Percentiles rank a stretch among this genome's conserved stretches.
Conservation (phyloP, 192 early-diverging fungal species). For the Lunasporangiospora selenospora region DNA sequence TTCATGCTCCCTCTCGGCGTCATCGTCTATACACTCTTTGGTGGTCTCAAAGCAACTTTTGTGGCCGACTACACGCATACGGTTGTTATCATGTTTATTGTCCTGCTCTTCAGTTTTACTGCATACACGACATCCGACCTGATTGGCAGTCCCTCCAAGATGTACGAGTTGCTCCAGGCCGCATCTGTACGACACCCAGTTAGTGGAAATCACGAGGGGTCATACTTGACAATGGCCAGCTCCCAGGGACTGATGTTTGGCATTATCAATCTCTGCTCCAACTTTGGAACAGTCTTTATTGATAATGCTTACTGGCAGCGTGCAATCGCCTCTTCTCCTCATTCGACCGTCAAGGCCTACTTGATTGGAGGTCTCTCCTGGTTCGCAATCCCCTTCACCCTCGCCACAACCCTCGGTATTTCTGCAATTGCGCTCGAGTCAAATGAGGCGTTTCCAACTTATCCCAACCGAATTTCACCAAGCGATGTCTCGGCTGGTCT, state of each 20-base stretch:
- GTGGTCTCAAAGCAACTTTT: slow-evolving; percentile 79
- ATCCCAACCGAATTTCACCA: slow-evolving; percentile 55
- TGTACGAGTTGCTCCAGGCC: slow-evolving; percentile 70
- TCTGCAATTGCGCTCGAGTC: slow-evolving; percentile 70
- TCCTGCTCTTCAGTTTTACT: slow-evolving; percentile 71
- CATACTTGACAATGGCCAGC: slow-evolving; percentile 70
- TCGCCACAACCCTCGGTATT: slow-evolving; percentile 76
- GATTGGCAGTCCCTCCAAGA: slow-evolving; percentile 68
- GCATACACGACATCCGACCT: slow-evolving; percentile 64
- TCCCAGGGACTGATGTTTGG: slow-evolving; percentile 73
- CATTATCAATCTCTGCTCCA: slow-evolving; percentile 78
- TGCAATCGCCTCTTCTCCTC: slow-evolving; percentile 72
- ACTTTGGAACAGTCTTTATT: slow-evolving; percentile 79
- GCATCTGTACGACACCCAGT: slow-evolving; percentile 61
- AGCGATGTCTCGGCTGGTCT: slow-evolving; percentile 70
- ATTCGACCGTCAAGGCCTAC: slow-evolving; percentile 72
- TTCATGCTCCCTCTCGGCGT: slow-evolving; percentile 75
- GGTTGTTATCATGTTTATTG: slow-evolving; percentile 72
- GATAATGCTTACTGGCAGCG: slow-evolving; percentile 82
- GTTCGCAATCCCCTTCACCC: slow-evolving; percentile 78
- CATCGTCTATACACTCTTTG: slow-evolving; percentile 68
- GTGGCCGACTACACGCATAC: slow-evolving; percentile 78
- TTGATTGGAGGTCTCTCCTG: slow-evolving; percentile 78
- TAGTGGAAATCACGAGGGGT: slow-evolving; percentile 62
- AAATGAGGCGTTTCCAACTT: slow-evolving; percentile 59